phyloP scores from a whole-genome alignment of 768 basidiomycete genomes.

The Boletus vermiculosoides region DNA sequence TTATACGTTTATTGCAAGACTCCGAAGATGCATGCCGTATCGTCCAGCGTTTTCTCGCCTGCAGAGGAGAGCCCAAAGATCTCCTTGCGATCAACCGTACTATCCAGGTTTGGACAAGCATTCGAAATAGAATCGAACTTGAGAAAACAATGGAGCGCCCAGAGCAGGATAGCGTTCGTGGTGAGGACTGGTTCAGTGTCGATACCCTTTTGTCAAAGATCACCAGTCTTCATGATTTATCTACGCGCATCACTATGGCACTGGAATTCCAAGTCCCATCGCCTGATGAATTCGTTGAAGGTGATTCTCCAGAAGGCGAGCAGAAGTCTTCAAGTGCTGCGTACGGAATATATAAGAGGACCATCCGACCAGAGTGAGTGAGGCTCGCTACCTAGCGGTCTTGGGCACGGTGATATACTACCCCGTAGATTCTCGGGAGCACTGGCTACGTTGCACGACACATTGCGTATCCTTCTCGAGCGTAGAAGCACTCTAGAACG shows the following conservation, averaged over 20 bases:
- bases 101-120: conserved; percentile 55
- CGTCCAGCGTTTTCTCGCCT: conserved; percentile 71
- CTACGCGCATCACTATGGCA: conserved; percentile 53
- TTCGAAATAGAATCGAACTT: conserved; percentile 49
- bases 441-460: conserved; percentile 47
- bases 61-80: conserved; percentile 65
- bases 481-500: conserved; percentile 53
- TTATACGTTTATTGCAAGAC: conserved; percentile 52
- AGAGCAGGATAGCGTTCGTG: conserved; percentile 21
- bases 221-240: conserved; percentile 49
- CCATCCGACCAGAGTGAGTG: conserved; percentile 65
- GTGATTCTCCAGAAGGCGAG: conserved; percentile 14
- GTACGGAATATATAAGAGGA: conserved; percentile 44
- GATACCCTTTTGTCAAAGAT: conserved; percentile 55
- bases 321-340: conserved; percentile 22
- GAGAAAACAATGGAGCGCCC: conserved; percentile 55
- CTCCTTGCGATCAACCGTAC: conserved; percentile 62
- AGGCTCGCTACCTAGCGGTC: neutral
- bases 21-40: conserved; percentile 73
- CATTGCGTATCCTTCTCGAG: conserved; percentile 43
- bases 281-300: conserved; percentile 26
- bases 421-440: conserved; percentile 57
- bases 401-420: neutral
- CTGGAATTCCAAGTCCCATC: conserved; percentile 30
- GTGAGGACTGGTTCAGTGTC: conserved; percentile 55